These are phyloP conservation scores for Caryopteris hybrid DNA, from an alignment of 305 asterid genomes.

Conservation along the genomic window DNA sequence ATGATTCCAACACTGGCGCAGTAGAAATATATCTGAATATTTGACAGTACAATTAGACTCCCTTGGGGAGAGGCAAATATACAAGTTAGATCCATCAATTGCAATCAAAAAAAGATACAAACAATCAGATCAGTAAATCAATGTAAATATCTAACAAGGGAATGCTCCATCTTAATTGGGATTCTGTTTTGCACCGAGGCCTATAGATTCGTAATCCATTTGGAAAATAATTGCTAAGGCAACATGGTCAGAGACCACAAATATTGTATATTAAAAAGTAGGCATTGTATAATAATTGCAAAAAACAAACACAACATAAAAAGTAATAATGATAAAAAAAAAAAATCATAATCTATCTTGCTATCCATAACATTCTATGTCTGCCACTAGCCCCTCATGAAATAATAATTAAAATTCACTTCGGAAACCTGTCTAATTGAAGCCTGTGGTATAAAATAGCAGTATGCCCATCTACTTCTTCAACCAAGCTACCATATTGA, in stretches of 20 bases:
- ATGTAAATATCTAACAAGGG: not conserved
- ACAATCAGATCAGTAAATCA: not conserved
- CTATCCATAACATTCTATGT: not conserved
- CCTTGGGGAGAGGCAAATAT: not conserved
- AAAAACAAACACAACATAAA: not conserved
- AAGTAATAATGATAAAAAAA: too few relatives aligned
- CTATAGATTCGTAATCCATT: not conserved
- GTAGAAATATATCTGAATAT: conserved; percentile 74
- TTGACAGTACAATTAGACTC: conserved; percentile 1
- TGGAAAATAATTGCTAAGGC: conserved; percentile 1
- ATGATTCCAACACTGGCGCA: too few relatives aligned
- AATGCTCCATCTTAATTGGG: conserved; percentile 1
- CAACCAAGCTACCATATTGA: conserved; percentile 96
- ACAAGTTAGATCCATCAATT: conserved; percentile 7
- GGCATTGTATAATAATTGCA: too few relatives aligned
- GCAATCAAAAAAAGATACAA: conserved; percentile 12
- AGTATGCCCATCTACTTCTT: conserved; percentile 99
- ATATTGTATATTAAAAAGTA: too few relatives aligned
- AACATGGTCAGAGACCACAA: not conserved
- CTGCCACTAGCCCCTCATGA: conserved; percentile 1
- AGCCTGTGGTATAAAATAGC: conserved; percentile 96
- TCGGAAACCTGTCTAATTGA: conserved; percentile 91
- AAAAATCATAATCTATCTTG: not conserved
- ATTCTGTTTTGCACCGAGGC: conserved; percentile 14
- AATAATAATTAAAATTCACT: conserved; percentile 30